These are phyloP conservation scores for Mrakia gelida DNA, from an alignment of 768 basidiomycete genomes.

Conservation along the genomic window DNA sequence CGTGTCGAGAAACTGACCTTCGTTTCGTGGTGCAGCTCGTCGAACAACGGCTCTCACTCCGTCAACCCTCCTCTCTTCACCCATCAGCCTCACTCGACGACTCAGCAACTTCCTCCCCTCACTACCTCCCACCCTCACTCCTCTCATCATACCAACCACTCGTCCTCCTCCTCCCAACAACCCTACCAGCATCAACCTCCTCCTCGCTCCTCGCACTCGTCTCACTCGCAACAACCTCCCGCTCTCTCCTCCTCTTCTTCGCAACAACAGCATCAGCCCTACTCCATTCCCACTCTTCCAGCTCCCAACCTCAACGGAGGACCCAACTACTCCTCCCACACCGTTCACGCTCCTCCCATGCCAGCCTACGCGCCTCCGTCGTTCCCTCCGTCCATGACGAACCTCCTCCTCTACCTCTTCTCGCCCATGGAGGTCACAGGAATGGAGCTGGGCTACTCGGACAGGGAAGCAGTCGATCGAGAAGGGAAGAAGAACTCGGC, in stretches of 20 bases:
- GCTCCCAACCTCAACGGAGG: neutral
- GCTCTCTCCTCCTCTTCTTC: neutral
- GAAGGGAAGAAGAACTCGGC: constrained; percentile 33
- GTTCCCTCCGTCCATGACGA: constrained; percentile 14
- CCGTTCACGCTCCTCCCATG: neutral
- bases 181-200: neutral
- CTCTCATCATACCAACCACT: neutral
- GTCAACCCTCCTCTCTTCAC: neutral
- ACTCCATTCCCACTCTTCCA: neutral
- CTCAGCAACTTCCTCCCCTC: constrained; percentile 12
- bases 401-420: constrained; percentile 43
- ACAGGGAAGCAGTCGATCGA: constrained; percentile 34
- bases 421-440: constrained; percentile 37
- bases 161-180: neutral
- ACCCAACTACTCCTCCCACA: constrained; percentile 3
- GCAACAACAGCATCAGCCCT: neutral
- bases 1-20: neutral
- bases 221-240: neutral
- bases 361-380: neutral
- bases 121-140: neutral
- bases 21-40: neutral
- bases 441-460: constrained; percentile 39
- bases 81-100: constrained; percentile 4
- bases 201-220: neutral
- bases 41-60: neutral